Conservation (phyloP, 208 protist species). For the Leishmania lainsoni region DNA sequence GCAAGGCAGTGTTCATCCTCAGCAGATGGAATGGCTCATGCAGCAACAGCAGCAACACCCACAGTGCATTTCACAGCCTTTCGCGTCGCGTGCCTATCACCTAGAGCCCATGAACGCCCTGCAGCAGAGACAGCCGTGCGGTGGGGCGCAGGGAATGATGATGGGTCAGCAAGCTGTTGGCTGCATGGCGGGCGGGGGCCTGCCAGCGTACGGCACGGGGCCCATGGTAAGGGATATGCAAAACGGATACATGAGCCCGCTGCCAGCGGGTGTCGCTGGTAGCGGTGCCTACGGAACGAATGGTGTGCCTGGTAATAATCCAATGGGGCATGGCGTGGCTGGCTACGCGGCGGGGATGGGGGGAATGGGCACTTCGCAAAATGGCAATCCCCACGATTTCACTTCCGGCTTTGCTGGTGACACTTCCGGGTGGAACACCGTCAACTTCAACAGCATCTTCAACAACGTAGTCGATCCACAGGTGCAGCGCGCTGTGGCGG, state of each 20-base stretch:
- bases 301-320: not conserved
- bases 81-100: slow-evolving; percentile 31
- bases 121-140: slow-evolving; percentile 3
- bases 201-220: slow-evolving; percentile 3
- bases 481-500: slow-evolving; percentile 10
- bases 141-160: slow-evolving; percentile 23
- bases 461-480: slow-evolving; percentile 17
- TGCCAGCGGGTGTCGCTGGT: not conserved
- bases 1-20: slow-evolving; percentile 17
- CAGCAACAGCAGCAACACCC: slow-evolving; percentile 17
- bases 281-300: not conserved
- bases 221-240: slow-evolving; percentile 14
- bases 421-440: slow-evolving; percentile 14
- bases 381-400: not conserved
- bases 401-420: not conserved
- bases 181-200: slow-evolving; percentile 9
- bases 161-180: slow-evolving; percentile 1
- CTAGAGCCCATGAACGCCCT: slow-evolving; percentile 34
- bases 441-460: slow-evolving; percentile 35
- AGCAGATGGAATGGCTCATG: slow-evolving; percentile 33
- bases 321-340: slow-evolving; percentile 7
- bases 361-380: not conserved
- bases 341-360: slow-evolving; percentile 2
- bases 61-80: slow-evolving; percentile 2
- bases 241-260: slow-evolving; percentile 8